Evolutionary conservation across 2,329 filamentous ascomycete genomes (phyloP), one percentile per base, ranked within the genome.

Genomic region (Chrysoporthe deuterocubensis): DNA sequence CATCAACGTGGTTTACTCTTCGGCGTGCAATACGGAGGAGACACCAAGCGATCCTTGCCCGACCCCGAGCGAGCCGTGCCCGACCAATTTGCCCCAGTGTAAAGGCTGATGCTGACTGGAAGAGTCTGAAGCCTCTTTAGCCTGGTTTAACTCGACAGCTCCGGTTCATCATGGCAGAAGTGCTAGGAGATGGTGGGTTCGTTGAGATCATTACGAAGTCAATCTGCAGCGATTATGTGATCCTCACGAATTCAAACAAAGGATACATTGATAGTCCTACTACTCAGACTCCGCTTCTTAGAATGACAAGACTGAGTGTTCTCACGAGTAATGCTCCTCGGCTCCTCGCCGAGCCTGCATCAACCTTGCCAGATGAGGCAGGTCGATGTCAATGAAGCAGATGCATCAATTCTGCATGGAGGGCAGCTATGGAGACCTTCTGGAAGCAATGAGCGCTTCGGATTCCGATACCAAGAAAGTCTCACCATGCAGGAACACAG

Each of bases 371-470:
- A 13, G 18, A 57, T n/a, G 8, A 3, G 54, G 54, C 32, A 57
- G 54, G 54, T 54, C 50, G 21, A 54, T 16, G 26, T 5, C 50
- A 13, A 5, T 54, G 50, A 13, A 11, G 13, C 16, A 26, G 52
- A 40, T 11, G 32, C 14, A 16, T 18, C 54, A 34, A 5, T 26
- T 11, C 8, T 26, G 46, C 34, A 26, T 54, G 48, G 32, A 52
- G 43, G 34, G 34, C 43, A 7, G 46, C 46, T 14, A 26, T 14
- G 21, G 48, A 63, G 50, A 37, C 32, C 48, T 54, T 54, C 34
- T 63, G 21, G 61, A 63, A 43, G 34, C 32, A 56, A 63, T 42
- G 44, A 63, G 40, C 34, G 18, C 48, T 63, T 63, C 61, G 61
- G 61, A 16, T 43, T 8, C 61, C 61, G 61, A 63, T 32, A 48